Evolutionary conservation across 2,329 filamentous ascomycete genomes (phyloP), one percentile per base, ranked within the genome.

Genomic region (Sarocladium strictum): DNA sequence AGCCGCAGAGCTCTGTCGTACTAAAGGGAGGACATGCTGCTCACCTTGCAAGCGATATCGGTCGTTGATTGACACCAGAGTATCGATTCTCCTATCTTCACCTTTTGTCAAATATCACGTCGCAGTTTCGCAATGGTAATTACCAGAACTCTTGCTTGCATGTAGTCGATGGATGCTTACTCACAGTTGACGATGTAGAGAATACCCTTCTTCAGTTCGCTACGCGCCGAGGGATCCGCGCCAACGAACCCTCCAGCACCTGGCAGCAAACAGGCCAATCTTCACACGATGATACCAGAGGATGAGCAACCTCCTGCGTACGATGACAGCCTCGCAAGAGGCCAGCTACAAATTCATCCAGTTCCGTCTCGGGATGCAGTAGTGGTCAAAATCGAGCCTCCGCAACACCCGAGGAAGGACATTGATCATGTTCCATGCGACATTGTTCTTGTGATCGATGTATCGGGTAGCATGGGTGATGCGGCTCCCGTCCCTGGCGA

Each of bases 371-470:
- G 62, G 2, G 66, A 75, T 10, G 74, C 73, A 1, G 60, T 81
- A 1, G 53, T 81, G 3, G 63, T 80, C 58, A 76, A 72, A 47
- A 64, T 82, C 11, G 63, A 71, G 3, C 75, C 78, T 0, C 79
- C 78, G 0, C 63, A 40, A 2, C 54, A 63, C 6, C 75, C 76
- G 1, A 26, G 38, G 0, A 17, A 60, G 2, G 21, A 58, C 0
- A 57, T 68, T 0, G 54, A 61, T 6, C 77, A 79, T 61, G 70
- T 77, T 0, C 76, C 80, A 2, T 83, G 78, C 62, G 81, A 85
- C 57, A 78, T 85, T 29, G 81, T 84, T 2, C 72, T 85, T 2
- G 80, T 81, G 15, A 83, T 85, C 54, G 82, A 85, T 61, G 72
- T 84, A 14, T 85, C 82, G 0, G 72, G 70, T 0, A 84, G 80